Evolutionary conservation across 345 rosid genomes (phyloP), one percentile per base, ranked within the genome.

Genomic region (Eucalyptus curtisii): DNA sequence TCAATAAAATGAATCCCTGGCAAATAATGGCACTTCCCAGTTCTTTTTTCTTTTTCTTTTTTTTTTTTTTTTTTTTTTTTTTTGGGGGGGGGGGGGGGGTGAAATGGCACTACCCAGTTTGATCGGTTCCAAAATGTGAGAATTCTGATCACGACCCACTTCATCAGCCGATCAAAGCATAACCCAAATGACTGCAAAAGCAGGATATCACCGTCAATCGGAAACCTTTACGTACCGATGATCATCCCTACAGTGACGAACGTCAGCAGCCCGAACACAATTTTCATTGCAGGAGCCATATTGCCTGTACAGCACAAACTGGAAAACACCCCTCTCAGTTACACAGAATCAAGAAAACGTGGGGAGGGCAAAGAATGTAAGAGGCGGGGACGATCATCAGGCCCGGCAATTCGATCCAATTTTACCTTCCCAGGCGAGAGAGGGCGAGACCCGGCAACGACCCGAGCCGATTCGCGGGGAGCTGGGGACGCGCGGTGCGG

Each of bases 231-330:
- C 89, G 33, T 91, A 97, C 99, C 99, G 90, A 96, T 92, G 89
- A 97, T 95, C 99, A 97, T 97, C 86, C 99, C 99, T 82, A 94
- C 86, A 24, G 98, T 96, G 93, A 97, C 98, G 91, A 97, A 94
- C 59, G 99, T 95, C 53, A 97, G 90, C 85, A 97, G 95, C 53
- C 97, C 99, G 87, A 96, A 91, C 49, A 96, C 94, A 88, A 96
- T 94, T 91, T 92, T 96, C 97, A 95, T 95, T 80, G 93, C 87
- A 80, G 96, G 86, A n/a, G 96, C 96, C 98, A 95, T 52, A 52
- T 94, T 88, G 89, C 79, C 88, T 10, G 47, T 20, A 40, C 84
- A 40, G 15, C 16, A 76, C 44, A 22, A 42, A 40, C 84, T 76
- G 84, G 6, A 20, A 20, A 37, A 20, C 84, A 40, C 84, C 84